Conservation (phyloP, 257 asterid genomes). For the Nicotiana attenuata region DNA sequence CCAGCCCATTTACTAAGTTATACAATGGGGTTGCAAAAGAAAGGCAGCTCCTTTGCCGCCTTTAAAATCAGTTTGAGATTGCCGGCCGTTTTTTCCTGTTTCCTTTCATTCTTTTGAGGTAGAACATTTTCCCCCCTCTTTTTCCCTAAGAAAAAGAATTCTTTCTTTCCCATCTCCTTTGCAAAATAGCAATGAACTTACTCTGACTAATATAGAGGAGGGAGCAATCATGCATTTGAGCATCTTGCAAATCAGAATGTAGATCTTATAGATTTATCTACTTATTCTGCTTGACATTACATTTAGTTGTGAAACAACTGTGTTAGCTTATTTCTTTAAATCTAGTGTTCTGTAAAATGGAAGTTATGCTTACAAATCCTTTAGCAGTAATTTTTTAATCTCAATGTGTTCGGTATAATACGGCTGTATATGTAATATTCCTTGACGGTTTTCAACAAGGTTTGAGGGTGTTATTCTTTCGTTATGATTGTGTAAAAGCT, state of each 20-base stretch:
- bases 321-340: not conserved
- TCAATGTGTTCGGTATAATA: not conserved
- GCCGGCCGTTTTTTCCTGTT: not conserved
- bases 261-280: not conserved
- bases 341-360: not conserved
- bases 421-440: not conserved
- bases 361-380: not conserved
- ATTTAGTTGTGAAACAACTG: not conserved
- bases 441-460: not conserved
- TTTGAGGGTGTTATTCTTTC: not conserved
- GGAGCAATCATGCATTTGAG: not conserved
- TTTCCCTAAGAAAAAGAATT: not conserved
- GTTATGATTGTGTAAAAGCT: not conserved
- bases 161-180: not conserved
- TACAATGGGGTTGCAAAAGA: not conserved
- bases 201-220: not conserved
- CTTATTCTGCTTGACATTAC: not conserved
- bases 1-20: not conserved
- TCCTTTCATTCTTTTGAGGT: not conserved
- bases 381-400: not conserved
- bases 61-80: not conserved
- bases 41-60: not conserved
- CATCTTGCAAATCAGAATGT: not conserved
- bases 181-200: not conserved
- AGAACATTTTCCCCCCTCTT: not conserved